Conservation (phyloP, 1,284 basidiomycete genomes). For the Agaricales sp. region DNA sequence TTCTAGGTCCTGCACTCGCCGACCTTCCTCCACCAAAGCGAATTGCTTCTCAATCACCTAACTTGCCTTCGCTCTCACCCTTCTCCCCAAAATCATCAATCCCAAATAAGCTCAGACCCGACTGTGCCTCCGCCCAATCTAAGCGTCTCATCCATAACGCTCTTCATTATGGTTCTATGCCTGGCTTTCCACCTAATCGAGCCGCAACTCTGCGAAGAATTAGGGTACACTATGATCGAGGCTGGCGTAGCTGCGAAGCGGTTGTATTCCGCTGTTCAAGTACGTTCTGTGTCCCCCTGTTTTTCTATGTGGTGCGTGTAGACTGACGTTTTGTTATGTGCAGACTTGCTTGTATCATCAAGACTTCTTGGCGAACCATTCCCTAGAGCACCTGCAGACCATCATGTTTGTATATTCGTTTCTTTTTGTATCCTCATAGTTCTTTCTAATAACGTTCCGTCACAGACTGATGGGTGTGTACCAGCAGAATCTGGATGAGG, state of each 20-base stretch:
- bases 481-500: conserved; percentile 17
- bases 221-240: conserved; percentile 11
- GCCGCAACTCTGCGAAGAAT: conserved; percentile 10
- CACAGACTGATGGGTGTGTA: conserved; percentile 17
- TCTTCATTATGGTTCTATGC: conserved; percentile 16
- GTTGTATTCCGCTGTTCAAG: conserved; percentile 17
- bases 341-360: conserved; percentile 14
- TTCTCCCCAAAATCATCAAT: not conserved
- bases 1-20: not conserved
- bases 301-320: not conserved
- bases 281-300: conserved; percentile 1
- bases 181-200: conserved; percentile 16
- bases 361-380: conserved; percentile 15
- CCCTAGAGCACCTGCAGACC: conserved; percentile 14
- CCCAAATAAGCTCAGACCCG: not conserved
- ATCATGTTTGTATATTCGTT: conserved; percentile 12
- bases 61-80: not conserved
- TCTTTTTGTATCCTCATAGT: not conserved
- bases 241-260: conserved; percentile 12
- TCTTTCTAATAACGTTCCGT: not conserved
- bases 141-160: conserved; percentile 13
- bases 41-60: conserved; percentile 5
- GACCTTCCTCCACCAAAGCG: conserved; percentile 5
- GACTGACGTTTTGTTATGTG: not conserved
- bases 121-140: conserved; percentile 1